Conservation (phyloP, 164 flowering plant species). For the Chimonanthus praecox region DNA sequence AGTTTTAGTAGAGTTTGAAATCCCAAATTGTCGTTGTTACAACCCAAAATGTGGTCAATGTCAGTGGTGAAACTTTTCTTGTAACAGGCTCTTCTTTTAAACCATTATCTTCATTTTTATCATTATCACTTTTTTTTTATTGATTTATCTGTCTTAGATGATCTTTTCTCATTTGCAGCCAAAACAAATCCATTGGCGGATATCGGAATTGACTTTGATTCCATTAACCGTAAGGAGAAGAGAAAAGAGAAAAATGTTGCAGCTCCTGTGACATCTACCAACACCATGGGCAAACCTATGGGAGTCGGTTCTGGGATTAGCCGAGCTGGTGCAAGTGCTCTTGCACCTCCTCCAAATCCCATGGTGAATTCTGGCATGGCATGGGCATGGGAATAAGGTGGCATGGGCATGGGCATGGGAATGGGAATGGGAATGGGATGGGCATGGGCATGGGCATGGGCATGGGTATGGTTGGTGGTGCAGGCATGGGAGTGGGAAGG, state of each 20-base stretch:
- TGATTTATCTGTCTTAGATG: neutral
- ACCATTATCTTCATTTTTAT: neutral
- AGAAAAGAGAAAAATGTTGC: conserved; percentile 52
- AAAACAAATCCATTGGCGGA: conserved; percentile 88
- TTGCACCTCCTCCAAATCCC: conserved; percentile 51
- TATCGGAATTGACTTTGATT: conserved; percentile 95
- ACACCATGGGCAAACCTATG: conserved; percentile 93
- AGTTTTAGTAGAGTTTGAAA: too few relatives aligned
- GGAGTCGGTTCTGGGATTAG: conserved; percentile 94
- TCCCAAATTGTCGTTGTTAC: too few relatives aligned
- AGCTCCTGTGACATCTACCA: conserved; percentile 44
- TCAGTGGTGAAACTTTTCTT: too few relatives aligned
- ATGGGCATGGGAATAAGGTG: conserved; percentile 31
- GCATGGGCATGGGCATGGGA: conserved; percentile 1
- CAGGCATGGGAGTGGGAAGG: conserved; percentile 22
- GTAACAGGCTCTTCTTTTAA: neutral
- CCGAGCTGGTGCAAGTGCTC: conserved; percentile 72
- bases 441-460: conserved; percentile 10
- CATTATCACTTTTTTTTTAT: neutral
- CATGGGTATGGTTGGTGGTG: conserved; percentile 20
- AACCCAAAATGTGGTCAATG: too few relatives aligned
- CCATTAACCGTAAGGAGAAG: conserved; percentile 86
- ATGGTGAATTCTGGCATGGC: conserved; percentile 39
- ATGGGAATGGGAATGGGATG: neutral
- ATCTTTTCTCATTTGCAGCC: conserved; percentile 46